phyloP scores from a whole-genome alignment of 2,329 filamentous ascomycete genomes.

The Fusarium subtropicale region DNA sequence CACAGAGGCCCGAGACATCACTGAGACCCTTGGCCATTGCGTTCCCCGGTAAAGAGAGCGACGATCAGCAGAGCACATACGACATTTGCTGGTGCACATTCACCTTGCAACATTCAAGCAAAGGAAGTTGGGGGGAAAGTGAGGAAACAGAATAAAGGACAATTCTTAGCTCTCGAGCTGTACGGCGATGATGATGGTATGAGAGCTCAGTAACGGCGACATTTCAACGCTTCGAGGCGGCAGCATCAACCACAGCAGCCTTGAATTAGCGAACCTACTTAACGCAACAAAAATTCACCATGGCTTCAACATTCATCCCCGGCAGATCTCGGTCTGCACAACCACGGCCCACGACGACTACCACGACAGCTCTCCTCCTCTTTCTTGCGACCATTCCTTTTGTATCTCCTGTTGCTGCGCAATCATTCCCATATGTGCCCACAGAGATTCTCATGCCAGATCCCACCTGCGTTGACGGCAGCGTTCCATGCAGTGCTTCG shows the following conservation, averaged over 20 bases:
- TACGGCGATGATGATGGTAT: constrained; percentile 31
- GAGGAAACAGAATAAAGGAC: background rate
- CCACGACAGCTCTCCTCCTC: constrained; percentile 20
- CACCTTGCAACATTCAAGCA: constrained; percentile 9
- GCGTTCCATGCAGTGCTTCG: constrained; percentile 49
- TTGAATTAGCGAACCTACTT: constrained; percentile 8
- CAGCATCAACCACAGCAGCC: constrained; percentile 5
- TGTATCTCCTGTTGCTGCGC: constrained; percentile 50
- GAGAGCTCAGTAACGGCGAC: constrained; percentile 26
- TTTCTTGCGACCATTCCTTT: constrained; percentile 22
- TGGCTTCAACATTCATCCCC: constrained; percentile 12
- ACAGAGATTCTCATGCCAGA: constrained; percentile 74
- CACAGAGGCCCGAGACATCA: constrained; percentile 33
- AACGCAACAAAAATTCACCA: constrained; percentile 15
- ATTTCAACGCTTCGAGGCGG: constrained; percentile 22
- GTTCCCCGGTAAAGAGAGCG: background rate
- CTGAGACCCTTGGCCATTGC: constrained; percentile 27
- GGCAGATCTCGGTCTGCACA: constrained; percentile 14
- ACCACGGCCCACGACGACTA: constrained; percentile 14
- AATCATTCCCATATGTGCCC: constrained; percentile 78
- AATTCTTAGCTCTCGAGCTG: constrained; percentile 29
- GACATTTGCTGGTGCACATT: constrained; percentile 4
- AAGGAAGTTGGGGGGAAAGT: constrained; percentile 4
- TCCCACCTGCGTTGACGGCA: constrained; percentile 56
- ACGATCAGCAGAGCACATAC: constrained; percentile 11